Percentiles rank a stretch among this genome's conserved stretches.
Conservation (phyloP, 352 stramenopile species). For the Phytopythium oedochilum region DNA sequence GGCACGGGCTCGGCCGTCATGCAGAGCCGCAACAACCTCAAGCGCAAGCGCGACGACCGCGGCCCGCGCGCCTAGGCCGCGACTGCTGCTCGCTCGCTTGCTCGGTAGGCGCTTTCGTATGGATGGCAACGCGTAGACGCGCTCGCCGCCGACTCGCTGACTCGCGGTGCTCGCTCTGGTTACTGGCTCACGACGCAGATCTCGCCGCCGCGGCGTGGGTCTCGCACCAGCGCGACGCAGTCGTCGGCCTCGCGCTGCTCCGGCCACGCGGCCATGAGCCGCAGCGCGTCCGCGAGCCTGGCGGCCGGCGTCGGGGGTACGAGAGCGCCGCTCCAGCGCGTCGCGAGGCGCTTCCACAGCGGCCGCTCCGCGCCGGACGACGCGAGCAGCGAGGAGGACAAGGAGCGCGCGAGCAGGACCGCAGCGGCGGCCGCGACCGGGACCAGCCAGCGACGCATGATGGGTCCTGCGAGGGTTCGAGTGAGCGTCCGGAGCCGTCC, state of each 20-base stretch:
- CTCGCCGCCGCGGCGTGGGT: conserved; percentile 31
- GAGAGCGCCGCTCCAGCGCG: too few relatives aligned
- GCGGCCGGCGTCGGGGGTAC: too few relatives aligned
- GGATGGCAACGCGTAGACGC: too few relatives aligned
- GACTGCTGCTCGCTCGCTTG: not conserved
- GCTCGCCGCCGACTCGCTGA: too few relatives aligned
- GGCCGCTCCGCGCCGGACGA: too few relatives aligned
- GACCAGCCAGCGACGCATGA: not conserved
- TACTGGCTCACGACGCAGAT: conserved; percentile 51
- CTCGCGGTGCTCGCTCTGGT: too few relatives aligned
- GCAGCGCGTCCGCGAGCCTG: not conserved
- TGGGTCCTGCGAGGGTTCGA: too few relatives aligned
- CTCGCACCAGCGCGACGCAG: conserved; percentile 27
- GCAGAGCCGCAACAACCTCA: conserved; percentile 87
- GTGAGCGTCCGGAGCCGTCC: too few relatives aligned
- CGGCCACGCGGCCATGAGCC: conserved; percentile 16
- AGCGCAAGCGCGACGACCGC: conserved; percentile 64
- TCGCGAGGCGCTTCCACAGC: too few relatives aligned
- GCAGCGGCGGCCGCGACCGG: not conserved
- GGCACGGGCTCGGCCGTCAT: conserved; percentile 72
- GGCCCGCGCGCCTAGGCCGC: not conserved
- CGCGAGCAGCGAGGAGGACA: not conserved
- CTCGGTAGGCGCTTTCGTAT: not conserved
- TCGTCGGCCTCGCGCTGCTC: conserved; percentile 31
- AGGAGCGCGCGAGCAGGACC: not conserved